These are phyloP conservation scores for Chalciporus sphaerocephalus DNA, from an alignment of 768 basidiomycete genomes.

Conservation along the genomic window DNA sequence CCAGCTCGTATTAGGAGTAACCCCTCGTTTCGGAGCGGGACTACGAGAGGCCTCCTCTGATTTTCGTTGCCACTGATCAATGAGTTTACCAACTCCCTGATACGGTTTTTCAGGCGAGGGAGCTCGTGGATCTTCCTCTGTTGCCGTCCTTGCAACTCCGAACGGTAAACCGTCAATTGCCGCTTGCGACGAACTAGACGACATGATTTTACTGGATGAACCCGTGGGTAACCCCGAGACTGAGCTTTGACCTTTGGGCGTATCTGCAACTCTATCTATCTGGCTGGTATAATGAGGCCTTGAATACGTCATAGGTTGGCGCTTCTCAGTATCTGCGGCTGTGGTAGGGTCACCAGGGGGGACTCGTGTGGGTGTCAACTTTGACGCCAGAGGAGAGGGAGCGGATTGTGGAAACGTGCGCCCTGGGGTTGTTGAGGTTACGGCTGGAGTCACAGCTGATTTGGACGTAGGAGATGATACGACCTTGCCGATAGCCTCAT, in stretches of 20 bases:
- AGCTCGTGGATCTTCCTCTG: slow-evolving; percentile 37
- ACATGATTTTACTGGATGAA: slow-evolving; percentile 20
- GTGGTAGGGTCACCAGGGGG: slow-evolving; percentile 9
- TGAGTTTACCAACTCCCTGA: slow-evolving; percentile 78
- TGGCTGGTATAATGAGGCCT: slow-evolving; percentile 15
- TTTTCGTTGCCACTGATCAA: slow-evolving; percentile 86
- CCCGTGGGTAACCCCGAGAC: slow-evolving; percentile 21
- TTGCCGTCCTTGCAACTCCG: slow-evolving; percentile 7
- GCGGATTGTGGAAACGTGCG: slow-evolving; percentile 19
- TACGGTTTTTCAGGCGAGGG: slow-evolving; percentile 75
- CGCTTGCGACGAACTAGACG: slow-evolving; percentile 13
- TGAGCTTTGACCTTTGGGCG: slow-evolving; percentile 12
- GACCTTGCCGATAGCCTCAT: slow-evolving; percentile 57
- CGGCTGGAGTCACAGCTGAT: slow-evolving; percentile 14
- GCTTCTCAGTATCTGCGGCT: slow-evolving; percentile 19
- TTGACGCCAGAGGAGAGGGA: slow-evolving; percentile 23
- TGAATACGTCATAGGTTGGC: slow-evolving; percentile 10
- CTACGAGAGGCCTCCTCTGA: slow-evolving; percentile 49
- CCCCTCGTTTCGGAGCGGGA: slow-evolving; percentile 35
- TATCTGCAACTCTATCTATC: slow-evolving; percentile 15
- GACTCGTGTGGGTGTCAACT: slow-evolving; percentile 22
- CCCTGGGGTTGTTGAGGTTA: slow-evolving; percentile 16
- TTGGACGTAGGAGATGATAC: slow-evolving; percentile 32
- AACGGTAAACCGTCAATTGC: slow-evolving; percentile 27
- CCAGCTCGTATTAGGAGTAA: slow-evolving; percentile 39